phyloP scores from a whole-genome alignment of 805 yeast genomes.

The Wickerhamiella allomyrinae region DNA sequence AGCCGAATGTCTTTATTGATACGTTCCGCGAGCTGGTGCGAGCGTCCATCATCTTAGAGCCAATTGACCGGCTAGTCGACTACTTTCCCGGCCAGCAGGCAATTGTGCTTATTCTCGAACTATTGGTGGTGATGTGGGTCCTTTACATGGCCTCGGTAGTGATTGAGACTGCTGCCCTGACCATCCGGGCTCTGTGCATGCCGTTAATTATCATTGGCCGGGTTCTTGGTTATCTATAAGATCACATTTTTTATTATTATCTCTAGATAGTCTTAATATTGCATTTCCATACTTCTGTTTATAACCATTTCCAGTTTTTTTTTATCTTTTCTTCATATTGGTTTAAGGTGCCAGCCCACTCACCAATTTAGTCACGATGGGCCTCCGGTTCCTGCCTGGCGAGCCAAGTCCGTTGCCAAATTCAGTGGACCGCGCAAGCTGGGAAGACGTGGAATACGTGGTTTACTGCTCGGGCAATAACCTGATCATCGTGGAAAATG shows the following conservation, averaged over 20 bases:
- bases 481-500: constrained; percentile 47
- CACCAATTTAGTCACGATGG: neutral
- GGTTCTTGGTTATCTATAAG: constrained; percentile 7
- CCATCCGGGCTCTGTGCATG: constrained; percentile 18
- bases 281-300: too few relatives aligned
- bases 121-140: constrained; percentile 18
- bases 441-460: constrained; percentile 52
- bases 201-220: constrained; percentile 19
- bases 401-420: constrained; percentile 51
- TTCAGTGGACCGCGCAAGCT: constrained; percentile 42
- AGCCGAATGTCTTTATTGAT: constrained; percentile 3
- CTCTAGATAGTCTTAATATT: too few relatives aligned
- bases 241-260: too few relatives aligned
- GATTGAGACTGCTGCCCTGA: constrained; percentile 18
- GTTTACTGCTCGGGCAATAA: constrained; percentile 80
- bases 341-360: neutral
- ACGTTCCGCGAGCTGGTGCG: constrained; percentile 15
- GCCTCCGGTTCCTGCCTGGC: constrained; percentile 51
- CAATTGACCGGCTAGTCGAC: constrained; percentile 20
- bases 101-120: constrained; percentile 18
- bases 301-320: neutral
- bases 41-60: constrained; percentile 16
- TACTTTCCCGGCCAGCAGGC: constrained; percentile 15
- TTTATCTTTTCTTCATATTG: neutral
- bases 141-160: constrained; percentile 21